Evolutionary conservation across 495 filamentous ascomycete genomes (phyloP).

Genomic region (Neurospora cerealis): DNA sequence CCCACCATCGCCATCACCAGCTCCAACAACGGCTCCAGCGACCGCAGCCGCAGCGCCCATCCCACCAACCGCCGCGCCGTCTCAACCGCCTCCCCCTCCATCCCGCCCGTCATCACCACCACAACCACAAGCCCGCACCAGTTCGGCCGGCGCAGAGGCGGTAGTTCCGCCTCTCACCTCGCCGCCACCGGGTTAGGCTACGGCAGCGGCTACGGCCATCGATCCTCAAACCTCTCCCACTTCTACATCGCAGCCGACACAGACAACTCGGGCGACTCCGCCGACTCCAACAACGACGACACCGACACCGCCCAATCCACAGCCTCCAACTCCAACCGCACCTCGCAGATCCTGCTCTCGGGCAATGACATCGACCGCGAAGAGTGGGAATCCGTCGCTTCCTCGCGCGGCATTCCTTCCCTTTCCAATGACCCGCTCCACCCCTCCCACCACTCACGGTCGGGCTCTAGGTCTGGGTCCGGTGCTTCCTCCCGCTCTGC

Average conservation of each 20-base stretch:
- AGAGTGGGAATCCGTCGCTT: constrained; percentile 26
- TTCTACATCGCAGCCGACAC: neutral
- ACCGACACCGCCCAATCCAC: neutral
- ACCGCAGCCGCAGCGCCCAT: neutral
- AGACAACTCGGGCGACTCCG: neutral
- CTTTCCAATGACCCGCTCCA: neutral
- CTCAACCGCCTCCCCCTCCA: neutral
- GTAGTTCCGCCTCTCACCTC: neutral
- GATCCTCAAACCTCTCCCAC: neutral
- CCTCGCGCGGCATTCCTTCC: constrained; percentile 7
- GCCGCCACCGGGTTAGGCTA: neutral
- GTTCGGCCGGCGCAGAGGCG: neutral
- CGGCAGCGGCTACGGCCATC: neutral
- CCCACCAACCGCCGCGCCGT: neutral
- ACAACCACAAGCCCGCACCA: neutral
- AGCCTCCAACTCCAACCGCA: neutral
- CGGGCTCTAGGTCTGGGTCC: neutral
- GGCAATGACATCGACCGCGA: constrained; percentile 14
- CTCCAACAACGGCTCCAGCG: neutral
- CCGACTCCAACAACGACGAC: neutral
- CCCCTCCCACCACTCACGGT: neutral
- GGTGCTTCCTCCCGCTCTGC: neutral
- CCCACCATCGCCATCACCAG: neutral
- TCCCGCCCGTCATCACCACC: neutral
- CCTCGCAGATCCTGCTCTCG: neutral